phyloP scores from a whole-genome alignment of 1,284 basidiomycete species.

The Boletus mariae region DNA sequence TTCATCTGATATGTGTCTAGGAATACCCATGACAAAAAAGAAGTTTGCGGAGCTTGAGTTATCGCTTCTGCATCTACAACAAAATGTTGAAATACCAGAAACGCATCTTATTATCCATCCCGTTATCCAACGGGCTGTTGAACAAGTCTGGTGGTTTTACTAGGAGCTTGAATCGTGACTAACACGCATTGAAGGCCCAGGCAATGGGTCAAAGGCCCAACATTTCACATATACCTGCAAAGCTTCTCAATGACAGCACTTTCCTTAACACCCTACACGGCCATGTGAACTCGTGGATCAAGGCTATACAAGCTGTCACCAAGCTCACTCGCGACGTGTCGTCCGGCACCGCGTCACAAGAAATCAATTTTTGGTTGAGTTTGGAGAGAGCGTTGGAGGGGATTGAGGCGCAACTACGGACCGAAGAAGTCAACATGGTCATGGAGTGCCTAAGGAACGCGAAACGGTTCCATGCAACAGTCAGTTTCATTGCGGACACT shows the following conservation, averaged over 20 bases:
- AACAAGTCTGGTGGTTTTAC: conserved; percentile 45
- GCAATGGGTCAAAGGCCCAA: conserved; percentile 58
- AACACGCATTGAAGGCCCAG: conserved; percentile 44
- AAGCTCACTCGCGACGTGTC: conserved; percentile 92
- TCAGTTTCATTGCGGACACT: conserved; percentile 97
- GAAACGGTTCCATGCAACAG: conserved; percentile 95
- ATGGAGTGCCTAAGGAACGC: conserved; percentile 95
- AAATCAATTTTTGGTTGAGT: conserved; percentile 98
- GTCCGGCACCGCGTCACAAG: conserved; percentile 94
- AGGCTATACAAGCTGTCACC: conserved; percentile 95
- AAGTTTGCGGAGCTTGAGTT: conserved; percentile 98
- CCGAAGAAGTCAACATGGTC: conserved; percentile 91
- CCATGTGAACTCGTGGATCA: conserved; percentile 98
- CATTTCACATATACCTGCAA: conserved; percentile 72
- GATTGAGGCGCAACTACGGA: conserved; percentile 88
- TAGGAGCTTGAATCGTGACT: conserved; percentile 9
- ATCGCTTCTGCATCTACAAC: conserved; percentile 93
- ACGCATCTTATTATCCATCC: conserved; percentile 93
- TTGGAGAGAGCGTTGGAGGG: conserved; percentile 91
- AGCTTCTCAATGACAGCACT: conserved; percentile 78
- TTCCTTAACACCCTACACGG: conserved; percentile 94
- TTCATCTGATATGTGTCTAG: conserved; percentile 34
- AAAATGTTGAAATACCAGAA: conserved; percentile 98
- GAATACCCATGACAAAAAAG: conserved; percentile 98
- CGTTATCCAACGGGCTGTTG: conserved; percentile 83